Percentiles rank a stretch among this genome's conserved stretches.
phyloP scores from a whole-genome alignment of 768 basidiomycete species.

The Tylopilus sp. region DNA sequence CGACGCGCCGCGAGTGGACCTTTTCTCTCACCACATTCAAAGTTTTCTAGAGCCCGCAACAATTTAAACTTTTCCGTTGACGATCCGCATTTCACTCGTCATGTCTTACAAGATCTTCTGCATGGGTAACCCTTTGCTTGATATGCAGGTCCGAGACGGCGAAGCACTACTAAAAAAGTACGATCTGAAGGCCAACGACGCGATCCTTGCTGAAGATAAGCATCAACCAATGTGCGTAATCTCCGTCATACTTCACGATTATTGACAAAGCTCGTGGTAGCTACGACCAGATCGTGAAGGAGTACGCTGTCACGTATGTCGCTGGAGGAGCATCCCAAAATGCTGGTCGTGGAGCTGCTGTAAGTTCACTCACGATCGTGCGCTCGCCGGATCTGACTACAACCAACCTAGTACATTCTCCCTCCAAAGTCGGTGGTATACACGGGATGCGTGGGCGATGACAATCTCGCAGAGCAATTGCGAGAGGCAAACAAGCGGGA shows the following conservation, averaged over 20 bases:
- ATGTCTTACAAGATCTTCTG: conserved; percentile 72
- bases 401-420: conserved; percentile 69
- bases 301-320: conserved; percentile 81
- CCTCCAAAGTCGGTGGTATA: conserved; percentile 88
- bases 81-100: conserved; percentile 29
- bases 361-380: conserved; percentile 39
- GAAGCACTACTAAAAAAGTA: conserved; percentile 88
- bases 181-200: conserved; percentile 88
- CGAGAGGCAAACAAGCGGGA: conserved; percentile 89
- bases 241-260: neutral
- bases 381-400: neutral
- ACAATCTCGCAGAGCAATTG: conserved; percentile 87
- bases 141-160: conserved; percentile 89
- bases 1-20: no score
- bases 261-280: conserved; percentile 37
- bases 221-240: conserved; percentile 71
- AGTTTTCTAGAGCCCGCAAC: no score
- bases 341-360: conserved; percentile 93
- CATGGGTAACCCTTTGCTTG: conserved; percentile 94
- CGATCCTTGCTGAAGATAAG: conserved; percentile 89
- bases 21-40: conserved; percentile 6
- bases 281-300: conserved; percentile 82
- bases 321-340: conserved; percentile 98
- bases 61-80: conserved; percentile 10
- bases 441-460: conserved; percentile 91